Base-by-base conservation (phyloP, 2,329 filamentous ascomycete species). In the Exophiala dermatitidis region DNA sequence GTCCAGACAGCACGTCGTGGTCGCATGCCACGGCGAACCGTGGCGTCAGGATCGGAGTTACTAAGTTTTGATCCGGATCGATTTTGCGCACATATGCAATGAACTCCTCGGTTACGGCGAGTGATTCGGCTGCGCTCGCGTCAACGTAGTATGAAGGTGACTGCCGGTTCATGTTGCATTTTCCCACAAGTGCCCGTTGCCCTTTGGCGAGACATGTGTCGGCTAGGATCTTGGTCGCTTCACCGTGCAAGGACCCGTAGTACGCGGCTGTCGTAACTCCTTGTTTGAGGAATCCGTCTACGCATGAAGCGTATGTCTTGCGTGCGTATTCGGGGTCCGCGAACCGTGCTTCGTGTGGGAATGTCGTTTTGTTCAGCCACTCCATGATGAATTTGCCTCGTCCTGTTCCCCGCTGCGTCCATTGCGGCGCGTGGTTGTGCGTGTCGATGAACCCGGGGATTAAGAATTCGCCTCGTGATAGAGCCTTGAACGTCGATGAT, bases 391-490 rank as follows among this genome's bases (percentile, higher is more conserved):
- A 53, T 6, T 60, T 41, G 9, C 72, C 71, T 52, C 71, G 69
- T 4, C 73, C 73, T 2, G 71, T 63, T 4, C 73, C 73, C 26
- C 72, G 68, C 56, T 75, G 73, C 31, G 72, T 66, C 69, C 72
- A 77, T 66, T 77, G 75, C 1, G 83, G 82, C 0, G 83, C 83
- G 62, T 86, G 83, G 56, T 83, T 84, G 66, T 86, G 83, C 1
- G 82, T 85, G 68, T 86, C 83, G 51, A 86, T 70, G 62, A 83
- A 78, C 41, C 80, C 80, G 0, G 81, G 80, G 54, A 81, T 75
- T 45, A 83, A 66, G 60, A 83, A 81, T 40, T 28, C 36, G 5
- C 36, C 36, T 1, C 36, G 36, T n/a, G 50, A 30, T 12, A 38
- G 10, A 5, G 19, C 36, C 10, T 7, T 38, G 36, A 38, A 38